Conservation (phyloP, 805 yeast genomes). For the Cyberlindnera petersonii region DNA sequence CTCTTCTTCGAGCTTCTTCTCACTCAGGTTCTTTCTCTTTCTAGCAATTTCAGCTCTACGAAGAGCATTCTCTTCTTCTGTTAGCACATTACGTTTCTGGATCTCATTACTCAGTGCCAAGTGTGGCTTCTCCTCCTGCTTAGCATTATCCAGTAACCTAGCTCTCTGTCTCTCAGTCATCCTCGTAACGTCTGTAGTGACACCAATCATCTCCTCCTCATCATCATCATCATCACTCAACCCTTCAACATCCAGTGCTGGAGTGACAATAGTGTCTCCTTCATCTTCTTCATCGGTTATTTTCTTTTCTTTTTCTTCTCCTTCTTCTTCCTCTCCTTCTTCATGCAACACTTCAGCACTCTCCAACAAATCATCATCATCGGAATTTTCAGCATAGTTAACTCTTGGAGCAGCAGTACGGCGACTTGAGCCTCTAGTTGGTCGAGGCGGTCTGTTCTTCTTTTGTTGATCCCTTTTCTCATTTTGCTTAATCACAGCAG, state of each 20-base stretch:
- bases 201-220: constrained; percentile 4
- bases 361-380: constrained; percentile 9
- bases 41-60: constrained; percentile 86
- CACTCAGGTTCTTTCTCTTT: constrained; percentile 79
- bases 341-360: constrained; percentile 10
- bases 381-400: constrained; percentile 10
- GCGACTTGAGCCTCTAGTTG: constrained; percentile 10
- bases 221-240: constrained; percentile 25
- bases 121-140: constrained; percentile 3
- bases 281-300: constrained; percentile 21
- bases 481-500: constrained; percentile 2
- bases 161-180: constrained; percentile 30
- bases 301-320: not conserved
- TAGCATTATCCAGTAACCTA: constrained; percentile 8
- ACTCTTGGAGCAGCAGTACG: constrained; percentile 12
- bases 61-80: constrained; percentile 80
- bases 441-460: not conserved
- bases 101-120: constrained; percentile 22
- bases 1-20: constrained; percentile 83
- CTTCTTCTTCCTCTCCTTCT: constrained; percentile 4
- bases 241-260: constrained; percentile 25
- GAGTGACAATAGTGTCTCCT: constrained; percentile 25
- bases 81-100: constrained; percentile 49
- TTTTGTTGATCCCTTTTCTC: constrained; percentile 1
- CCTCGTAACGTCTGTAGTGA: constrained; percentile 21